Base-by-base conservation (phyloP, 495 filamentous ascomycete species). In the Talaromyces adpressus region DNA sequence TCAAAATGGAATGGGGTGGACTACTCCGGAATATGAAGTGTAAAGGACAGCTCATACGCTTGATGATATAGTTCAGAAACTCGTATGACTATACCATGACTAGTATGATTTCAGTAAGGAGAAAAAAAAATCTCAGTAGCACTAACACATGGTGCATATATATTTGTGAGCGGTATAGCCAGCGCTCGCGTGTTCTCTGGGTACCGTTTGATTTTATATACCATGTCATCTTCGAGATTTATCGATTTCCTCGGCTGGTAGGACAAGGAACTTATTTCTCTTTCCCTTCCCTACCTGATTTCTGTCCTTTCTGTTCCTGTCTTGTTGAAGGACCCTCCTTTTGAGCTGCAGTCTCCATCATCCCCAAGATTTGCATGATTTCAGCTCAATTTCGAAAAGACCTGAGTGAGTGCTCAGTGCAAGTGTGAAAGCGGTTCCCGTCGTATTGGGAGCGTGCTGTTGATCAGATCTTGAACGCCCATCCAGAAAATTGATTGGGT, bases 31-130 rank as follows among this genome's bases (percentile, higher is more conserved):
- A 20, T 49, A 49, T 49, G n/a, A 49, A 54, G 8, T 54, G 51
- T 29, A 54, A 29, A 54, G 51, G 56, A 58, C 56, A 58, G 18
- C 56, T 58, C 56, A 58, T 36, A 36, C 56, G 51, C 56, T 58
- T 58, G 56, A 58, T 7, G 27, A 58, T 58, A 57, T 27, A 58
- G 56, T 36, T 22, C 56, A 14, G 29, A 20, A 54, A 22, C 12
- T 54, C 22, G 22, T 29, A 54, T 54, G 25, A 36, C 30, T 34
- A 6, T 36, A 58, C 29, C n/a, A 58, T 20, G 56, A 58, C 56
- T 58, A 36, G 27, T 58, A 58, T 58, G 27, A 58, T 58, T 34
- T 29, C 27, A 58, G 56, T 25, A 57, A 29, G 54, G 29, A 30
- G 29, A 6, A 16, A n/a, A 12, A 56, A 14, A 56, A 29, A 56